Evolutionary conservation across 352 stramenopile genomes (phyloP), one percentile per base, ranked within the genome.

Genomic region (Bremia lactucae): DNA sequence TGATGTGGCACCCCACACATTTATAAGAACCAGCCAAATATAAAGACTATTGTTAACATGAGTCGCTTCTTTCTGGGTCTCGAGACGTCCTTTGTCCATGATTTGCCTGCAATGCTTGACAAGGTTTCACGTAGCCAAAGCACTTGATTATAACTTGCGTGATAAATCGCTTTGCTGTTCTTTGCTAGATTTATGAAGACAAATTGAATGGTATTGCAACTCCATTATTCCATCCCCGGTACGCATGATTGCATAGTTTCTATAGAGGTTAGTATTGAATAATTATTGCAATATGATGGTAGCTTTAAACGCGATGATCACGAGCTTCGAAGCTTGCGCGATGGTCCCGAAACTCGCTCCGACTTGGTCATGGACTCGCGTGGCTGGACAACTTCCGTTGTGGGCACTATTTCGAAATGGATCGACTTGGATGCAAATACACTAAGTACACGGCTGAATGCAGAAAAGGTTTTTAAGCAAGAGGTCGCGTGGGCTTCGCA

Each of bases 401-500:
- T 90, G 4, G 83, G 83, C 14, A 62, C 71, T 28, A 31, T 94
- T 10, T 94, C 79, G 42, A 72, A 73, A 31, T 94, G 79, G 77
- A 79, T 95, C 34, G 55, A 80, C 31, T 42, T 86, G 31, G 83
- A 95, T 36, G 52, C 63, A 1, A 19, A 43, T 15, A 77, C 65
- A 26, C 36, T 54, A 16, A 41, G 49, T 16, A 44, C 48, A 7
- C 77, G 83, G 0, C 42, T 80, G 8, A 53, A 56, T 10, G 73
- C 71, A 8, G 81, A 92, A 46, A 84, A 77, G 46, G 73, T 68
- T 1, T 83, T 96, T 49, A 90, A 87, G 42, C 69, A 96, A 47
- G 94, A 98, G 57, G 63, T 98, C 21, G 85, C 89, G 36, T 98
- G 95, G 93, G 94, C 89, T 15, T 90, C 78, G 29, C 96, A 99